Base-by-base conservation (phyloP, 2,329 filamentous ascomycete species). In the Knufia fluminis region DNA sequence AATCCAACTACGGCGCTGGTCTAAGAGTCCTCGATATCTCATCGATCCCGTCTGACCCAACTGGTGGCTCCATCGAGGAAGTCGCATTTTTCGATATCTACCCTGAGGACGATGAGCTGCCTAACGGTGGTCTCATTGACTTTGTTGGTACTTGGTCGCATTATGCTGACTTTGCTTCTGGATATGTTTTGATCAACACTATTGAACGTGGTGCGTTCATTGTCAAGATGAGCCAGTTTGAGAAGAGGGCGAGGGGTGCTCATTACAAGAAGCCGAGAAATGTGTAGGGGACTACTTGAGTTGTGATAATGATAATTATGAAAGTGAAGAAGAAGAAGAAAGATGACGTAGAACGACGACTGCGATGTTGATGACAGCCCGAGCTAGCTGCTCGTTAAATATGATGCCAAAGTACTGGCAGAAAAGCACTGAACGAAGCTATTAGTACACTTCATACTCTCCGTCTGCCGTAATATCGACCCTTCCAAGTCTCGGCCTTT, bases 1-100 rank as follows among this genome's bases (percentile, higher is more conserved):
- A 76, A 56, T 66, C 71, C 23, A 73, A 75, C 62, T 76, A 76
- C 53, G 72, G 66, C 3, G 66, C 69, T 14, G 74, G 74, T 16
- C 66, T 76, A 6, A 67, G 61, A n/a, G 56, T 64, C 22, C 52
- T 62, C 6, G 62, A 64, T 51, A 54, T 64, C 8, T 53, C 54
- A 39, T 56, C 52, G 17, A 44, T 60, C 12, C 24, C 45, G 4
- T 24, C 36, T 4, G 69, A 75, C 31, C 69, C 71, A 0, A 71
- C 69, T 1, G 74, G 73, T 22, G 39, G 16, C 17, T 16, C 16
- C 23, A 49, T 49, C 23, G 35, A 39, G 23, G 36, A 49, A 23
- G 38, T 38, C 22, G 47, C 36, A 7, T 49, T 43, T 38, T 49
- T 49, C 26, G 47, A 49, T 16, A 43, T 43, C 19, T 43, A 49